These are phyloP conservation scores for Hysterangium stoloniferum DNA, from an alignment of 768 basidiomycete genomes.

Conservation along the genomic window DNA sequence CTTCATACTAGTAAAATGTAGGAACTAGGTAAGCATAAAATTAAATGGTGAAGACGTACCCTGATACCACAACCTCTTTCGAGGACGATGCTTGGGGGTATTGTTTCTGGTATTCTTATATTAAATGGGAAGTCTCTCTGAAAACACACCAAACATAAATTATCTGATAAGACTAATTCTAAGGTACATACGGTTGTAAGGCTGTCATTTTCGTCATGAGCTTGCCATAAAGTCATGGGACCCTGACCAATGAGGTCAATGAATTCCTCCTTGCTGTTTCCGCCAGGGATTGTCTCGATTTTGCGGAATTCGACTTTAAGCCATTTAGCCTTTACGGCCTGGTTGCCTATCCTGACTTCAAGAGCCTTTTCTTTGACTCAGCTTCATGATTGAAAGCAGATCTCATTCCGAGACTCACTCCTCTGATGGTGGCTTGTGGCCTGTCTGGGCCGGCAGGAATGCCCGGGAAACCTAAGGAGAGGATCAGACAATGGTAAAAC, in stretches of 20 bases:
- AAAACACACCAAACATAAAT: constrained; percentile 9
- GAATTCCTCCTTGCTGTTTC: constrained; percentile 60
- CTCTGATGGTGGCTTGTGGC: constrained; percentile 78
- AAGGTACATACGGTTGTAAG: constrained; percentile 52
- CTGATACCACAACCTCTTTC: constrained; percentile 55
- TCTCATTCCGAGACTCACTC: constrained; percentile 69
- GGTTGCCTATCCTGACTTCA: constrained; percentile 68
- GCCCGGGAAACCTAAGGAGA: constrained; percentile 86
- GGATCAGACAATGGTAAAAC: too few relatives aligned
- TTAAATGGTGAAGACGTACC: not conserved
- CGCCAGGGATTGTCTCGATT: constrained; percentile 75
- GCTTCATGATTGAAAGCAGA: constrained; percentile 1
- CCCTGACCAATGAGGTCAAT: constrained; percentile 76
- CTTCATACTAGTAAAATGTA: constrained; percentile 76
- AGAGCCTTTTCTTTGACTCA: constrained; percentile 57
- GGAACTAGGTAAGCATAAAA: not conserved
- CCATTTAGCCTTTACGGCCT: constrained; percentile 86
- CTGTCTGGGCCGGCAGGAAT: constrained; percentile 76
- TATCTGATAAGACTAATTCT: not conserved
- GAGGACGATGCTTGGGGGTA: constrained; percentile 78
- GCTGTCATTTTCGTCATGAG: constrained; percentile 63
- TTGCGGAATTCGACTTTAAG: constrained; percentile 87
- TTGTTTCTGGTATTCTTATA: constrained; percentile 87
- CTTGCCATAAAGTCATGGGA: constrained; percentile 77
- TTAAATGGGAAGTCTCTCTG: constrained; percentile 87